phyloP scores from a whole-genome alignment of 306 rosid species.

The Cyamopsis tetragonoloba region DNA sequence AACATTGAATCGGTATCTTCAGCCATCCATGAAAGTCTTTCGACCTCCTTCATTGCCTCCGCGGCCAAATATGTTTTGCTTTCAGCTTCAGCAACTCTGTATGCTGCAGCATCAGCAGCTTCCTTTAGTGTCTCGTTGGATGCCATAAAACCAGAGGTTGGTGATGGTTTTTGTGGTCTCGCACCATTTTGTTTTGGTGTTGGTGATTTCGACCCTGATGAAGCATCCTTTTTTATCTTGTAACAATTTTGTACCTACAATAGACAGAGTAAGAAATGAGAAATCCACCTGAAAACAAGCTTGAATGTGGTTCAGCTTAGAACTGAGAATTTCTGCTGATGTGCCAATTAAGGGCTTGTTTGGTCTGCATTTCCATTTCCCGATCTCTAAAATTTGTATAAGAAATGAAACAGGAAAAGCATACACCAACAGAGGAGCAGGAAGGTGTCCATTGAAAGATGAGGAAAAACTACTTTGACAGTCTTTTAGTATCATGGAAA shows the following conservation, averaged over 20 bases:
- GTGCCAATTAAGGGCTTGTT: no score
- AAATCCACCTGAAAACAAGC: conserved; percentile 13
- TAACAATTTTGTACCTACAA: conserved; percentile 49
- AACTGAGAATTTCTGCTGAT: not conserved
- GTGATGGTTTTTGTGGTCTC: conserved; percentile 20
- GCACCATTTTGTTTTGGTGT: conserved; percentile 40
- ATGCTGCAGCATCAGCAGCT: conserved; percentile 56
- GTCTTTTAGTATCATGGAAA: no score
- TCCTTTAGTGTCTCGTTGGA: conserved; percentile 41
- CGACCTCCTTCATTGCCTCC: conserved; percentile 62
- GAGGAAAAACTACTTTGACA: no score
- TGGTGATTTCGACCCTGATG: conserved; percentile 23
- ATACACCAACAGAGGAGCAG: no score
- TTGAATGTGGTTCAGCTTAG: conserved; percentile 12
- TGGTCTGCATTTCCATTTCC: no score
- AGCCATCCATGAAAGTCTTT: conserved; percentile 45
- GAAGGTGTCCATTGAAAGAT: no score
- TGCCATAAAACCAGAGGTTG: conserved; percentile 22
- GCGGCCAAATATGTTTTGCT: conserved; percentile 63
- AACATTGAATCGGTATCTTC: conserved; percentile 58
- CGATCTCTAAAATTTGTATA: no score
- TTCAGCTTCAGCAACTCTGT: conserved; percentile 69
- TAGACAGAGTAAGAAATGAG: not conserved
- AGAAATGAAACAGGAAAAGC: no score
- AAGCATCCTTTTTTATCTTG: conserved; percentile 28